Evolutionary conservation across 441 rosid genomes (phyloP).

Genomic region (Populus hybrid): DNA sequence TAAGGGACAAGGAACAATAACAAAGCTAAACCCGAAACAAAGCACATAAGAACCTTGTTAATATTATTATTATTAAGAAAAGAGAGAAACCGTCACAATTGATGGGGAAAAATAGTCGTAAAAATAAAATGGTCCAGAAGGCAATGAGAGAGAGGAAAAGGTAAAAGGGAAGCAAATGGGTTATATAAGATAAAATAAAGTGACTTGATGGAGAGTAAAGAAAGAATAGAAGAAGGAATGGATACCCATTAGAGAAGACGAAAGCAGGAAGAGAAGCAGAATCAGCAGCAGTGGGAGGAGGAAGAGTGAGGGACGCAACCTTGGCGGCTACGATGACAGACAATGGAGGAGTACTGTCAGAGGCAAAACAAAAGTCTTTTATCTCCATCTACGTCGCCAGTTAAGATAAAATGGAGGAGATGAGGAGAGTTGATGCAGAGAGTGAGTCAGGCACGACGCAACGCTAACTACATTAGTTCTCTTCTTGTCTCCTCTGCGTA

Average conservation of each 20-base stretch:
- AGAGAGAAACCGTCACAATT: too few species aligned
- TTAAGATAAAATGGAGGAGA: too few species aligned
- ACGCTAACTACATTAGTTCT: not conserved
- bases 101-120: too few species aligned
- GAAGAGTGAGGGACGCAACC: conserved; percentile 36
- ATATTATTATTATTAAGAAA: too few species aligned
- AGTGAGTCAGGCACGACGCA: too few species aligned
- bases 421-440: too few species aligned
- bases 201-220: not conserved
- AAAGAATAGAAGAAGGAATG: not conserved
- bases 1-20: not conserved
- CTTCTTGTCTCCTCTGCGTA: too few species aligned
- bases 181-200: not conserved
- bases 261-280: conserved; percentile 21
- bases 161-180: too few species aligned
- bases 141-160: not conserved
- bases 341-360: conserved; percentile 45
- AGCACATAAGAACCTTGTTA: too few species aligned
- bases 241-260: not conserved
- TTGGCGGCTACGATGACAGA: conserved; percentile 53
- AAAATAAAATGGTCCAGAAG: too few species aligned
- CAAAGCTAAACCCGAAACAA: not conserved
- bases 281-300: conserved; percentile 19
- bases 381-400: conserved; percentile 26
- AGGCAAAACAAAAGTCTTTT: conserved; percentile 36